Conservation (phyloP, 352 stramenopile genomes). For the Pythium plurisporium region DNA sequence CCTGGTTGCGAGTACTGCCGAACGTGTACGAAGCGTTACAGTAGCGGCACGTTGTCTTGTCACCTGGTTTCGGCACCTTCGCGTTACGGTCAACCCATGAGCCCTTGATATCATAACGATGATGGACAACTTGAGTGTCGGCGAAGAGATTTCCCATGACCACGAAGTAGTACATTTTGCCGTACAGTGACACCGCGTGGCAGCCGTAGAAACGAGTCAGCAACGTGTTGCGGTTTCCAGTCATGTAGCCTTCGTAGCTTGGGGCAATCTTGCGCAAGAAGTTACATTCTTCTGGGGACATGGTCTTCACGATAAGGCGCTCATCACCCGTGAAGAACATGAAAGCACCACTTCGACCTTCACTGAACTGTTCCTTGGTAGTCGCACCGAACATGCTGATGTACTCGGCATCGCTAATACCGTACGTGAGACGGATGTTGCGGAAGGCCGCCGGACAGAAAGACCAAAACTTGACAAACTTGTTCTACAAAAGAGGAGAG, state of each 20-base stretch:
- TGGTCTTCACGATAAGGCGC: slow-evolving; percentile 90
- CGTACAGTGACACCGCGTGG: slow-evolving; percentile 85
- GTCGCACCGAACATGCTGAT: slow-evolving; percentile 81
- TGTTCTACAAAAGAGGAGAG: slow-evolving; percentile 38
- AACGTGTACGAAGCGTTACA: slow-evolving; percentile 87
- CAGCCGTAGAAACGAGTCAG: slow-evolving; percentile 89
- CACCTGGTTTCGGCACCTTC: slow-evolving; percentile 71
- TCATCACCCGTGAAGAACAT: slow-evolving; percentile 91
- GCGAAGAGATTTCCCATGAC: slow-evolving; percentile 91
- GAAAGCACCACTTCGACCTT: slow-evolving; percentile 87
- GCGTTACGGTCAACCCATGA: slow-evolving; percentile 87
- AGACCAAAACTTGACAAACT: slow-evolving; percentile 87
- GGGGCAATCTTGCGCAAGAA: slow-evolving; percentile 83
- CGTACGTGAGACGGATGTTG: slow-evolving; percentile 77
- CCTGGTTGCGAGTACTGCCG: slow-evolving; percentile 77
- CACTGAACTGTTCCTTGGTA: slow-evolving; percentile 86
- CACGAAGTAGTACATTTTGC: slow-evolving; percentile 91
- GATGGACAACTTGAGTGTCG: slow-evolving; percentile 83
- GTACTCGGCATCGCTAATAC: slow-evolving; percentile 81
- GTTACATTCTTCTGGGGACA: slow-evolving; percentile 80
- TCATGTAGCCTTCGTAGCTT: slow-evolving; percentile 86
- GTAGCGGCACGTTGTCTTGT: slow-evolving; percentile 80
- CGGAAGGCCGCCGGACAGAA: slow-evolving; percentile 83
- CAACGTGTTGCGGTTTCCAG: slow-evolving; percentile 75
- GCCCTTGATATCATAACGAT: slow-evolving; percentile 91